phyloP scores from a whole-genome alignment of 73 alveolate genomes.

The Tetrahymena thermophila region DNA sequence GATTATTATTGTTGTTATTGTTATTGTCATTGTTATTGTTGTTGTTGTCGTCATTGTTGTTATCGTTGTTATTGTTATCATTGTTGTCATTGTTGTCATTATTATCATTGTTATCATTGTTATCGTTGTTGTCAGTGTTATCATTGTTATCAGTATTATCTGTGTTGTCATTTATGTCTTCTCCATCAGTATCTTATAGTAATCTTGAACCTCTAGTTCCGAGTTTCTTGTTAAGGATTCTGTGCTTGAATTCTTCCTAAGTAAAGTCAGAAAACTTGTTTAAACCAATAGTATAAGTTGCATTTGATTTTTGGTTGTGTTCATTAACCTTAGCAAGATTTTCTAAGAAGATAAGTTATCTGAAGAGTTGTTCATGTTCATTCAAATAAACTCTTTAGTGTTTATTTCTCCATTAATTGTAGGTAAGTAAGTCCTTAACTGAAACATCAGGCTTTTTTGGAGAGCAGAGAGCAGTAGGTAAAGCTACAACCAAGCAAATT shows the following conservation, averaged over 20 bases:
- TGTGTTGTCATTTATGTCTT: neutral
- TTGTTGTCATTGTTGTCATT: neutral
- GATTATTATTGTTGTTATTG: neutral
- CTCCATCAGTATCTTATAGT: too few species aligned
- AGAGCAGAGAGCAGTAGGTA: too few species aligned
- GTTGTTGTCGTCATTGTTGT: neutral
- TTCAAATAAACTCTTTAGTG: neutral
- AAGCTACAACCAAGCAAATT: too few species aligned
- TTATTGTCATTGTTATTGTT: neutral
- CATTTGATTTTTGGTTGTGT: neutral
- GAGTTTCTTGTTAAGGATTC: neutral
- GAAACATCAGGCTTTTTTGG: too few species aligned
- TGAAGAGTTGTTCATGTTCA: neutral
- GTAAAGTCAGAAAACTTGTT: conserved; percentile 23
- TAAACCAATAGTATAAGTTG: conserved; percentile 2
- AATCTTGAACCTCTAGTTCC: neutral
- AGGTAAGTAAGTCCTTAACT: too few species aligned
- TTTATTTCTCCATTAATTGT: neutral
- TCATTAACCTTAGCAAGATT: neutral
- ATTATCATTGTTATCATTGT: neutral
- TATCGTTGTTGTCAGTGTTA: conserved; percentile 1
- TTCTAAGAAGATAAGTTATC: neutral
- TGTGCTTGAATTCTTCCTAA: conserved; percentile 19
- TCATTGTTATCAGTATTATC: neutral
- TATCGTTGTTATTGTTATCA: neutral